These are phyloP conservation scores for Fusarium vanettenii DNA, from an alignment of 2,329 filamentous ascomycete species.

Conservation along the genomic window DNA sequence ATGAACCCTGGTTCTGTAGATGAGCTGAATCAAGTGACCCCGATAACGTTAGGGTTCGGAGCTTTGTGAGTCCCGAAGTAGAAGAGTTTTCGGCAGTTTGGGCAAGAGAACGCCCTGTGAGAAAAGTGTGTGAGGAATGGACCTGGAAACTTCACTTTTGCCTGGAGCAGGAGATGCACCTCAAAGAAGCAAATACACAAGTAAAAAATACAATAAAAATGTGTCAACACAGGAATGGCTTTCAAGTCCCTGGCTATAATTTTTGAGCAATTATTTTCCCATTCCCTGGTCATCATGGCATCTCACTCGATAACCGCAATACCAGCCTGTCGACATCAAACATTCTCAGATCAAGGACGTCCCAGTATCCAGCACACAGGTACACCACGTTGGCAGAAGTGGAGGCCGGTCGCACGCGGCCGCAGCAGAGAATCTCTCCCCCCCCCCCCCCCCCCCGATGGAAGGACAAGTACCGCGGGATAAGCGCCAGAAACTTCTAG, in stretches of 20 bases:
- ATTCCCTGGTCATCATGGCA: neutral
- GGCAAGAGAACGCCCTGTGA: neutral
- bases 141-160: neutral
- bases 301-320: neutral
- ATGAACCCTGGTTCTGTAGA: neutral
- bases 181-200: neutral
- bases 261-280: neutral
- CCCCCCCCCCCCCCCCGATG: too few species aligned
- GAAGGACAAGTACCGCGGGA: constrained; percentile 19
- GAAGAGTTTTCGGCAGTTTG: neutral
- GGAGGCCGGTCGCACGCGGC: neutral
- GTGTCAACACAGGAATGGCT: neutral
- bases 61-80: neutral
- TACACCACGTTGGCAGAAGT: neutral
- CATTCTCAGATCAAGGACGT: neutral
- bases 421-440: neutral
- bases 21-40: constrained; percentile 5
- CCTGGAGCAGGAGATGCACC: neutral
- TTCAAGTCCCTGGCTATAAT: neutral
- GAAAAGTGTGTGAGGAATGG: neutral
- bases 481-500: constrained; percentile 39
- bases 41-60: neutral
- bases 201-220: neutral
- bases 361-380: neutral
- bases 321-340: neutral